Conservation (phyloP, 805 yeast species). For the Pichia nanzhaoensis region DNA sequence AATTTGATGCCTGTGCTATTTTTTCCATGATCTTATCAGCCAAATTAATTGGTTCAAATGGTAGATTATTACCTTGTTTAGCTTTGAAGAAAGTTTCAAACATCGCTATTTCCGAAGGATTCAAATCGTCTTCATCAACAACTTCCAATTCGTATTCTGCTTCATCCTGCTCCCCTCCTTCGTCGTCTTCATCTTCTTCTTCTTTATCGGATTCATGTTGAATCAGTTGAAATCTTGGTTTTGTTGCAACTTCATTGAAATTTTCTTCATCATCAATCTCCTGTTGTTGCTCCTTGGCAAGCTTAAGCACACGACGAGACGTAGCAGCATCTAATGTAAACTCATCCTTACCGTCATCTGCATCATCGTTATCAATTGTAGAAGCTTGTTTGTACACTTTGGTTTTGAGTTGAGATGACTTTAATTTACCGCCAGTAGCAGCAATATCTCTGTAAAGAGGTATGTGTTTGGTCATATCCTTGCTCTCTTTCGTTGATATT, state of each 20-base stretch:
- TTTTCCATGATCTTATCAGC: slow-evolving; percentile 95
- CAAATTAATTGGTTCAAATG: slow-evolving; percentile 51
- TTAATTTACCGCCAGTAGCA: slow-evolving; percentile 66
- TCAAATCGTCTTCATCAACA: slow-evolving; percentile 55
- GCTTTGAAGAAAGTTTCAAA: slow-evolving; percentile 67
- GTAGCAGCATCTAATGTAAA: slow-evolving; percentile 71
- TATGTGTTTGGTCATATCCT: slow-evolving; percentile 63
- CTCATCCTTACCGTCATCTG: slow-evolving; percentile 42
- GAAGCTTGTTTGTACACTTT: slow-evolving; percentile 8
- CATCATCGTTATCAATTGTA: slow-evolving; percentile 20
- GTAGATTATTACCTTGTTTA: slow-evolving; percentile 15
- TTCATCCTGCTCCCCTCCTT: slow-evolving; percentile 25
- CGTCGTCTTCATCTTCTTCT: slow-evolving; percentile 20
- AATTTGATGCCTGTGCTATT: slow-evolving; percentile 55
- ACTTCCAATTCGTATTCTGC: slow-evolving; percentile 36
- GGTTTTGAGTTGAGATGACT: slow-evolving; percentile 28
- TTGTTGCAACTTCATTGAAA: slow-evolving; percentile 19
- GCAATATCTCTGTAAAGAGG: slow-evolving; percentile 76
- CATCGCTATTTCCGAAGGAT: slow-evolving; percentile 76
- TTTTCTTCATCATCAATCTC: slow-evolving; percentile 72
- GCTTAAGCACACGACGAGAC: slow-evolving; percentile 77
- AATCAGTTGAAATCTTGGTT: slow-evolving; percentile 26
- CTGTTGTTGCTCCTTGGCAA: slow-evolving; percentile 90
- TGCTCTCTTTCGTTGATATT: slow-evolving; percentile 42
- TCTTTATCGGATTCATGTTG: slow-evolving; percentile 33